These are phyloP conservation scores for Neonectria punicea DNA, from an alignment of 2,329 filamentous ascomycete species.

Conservation along the genomic window DNA sequence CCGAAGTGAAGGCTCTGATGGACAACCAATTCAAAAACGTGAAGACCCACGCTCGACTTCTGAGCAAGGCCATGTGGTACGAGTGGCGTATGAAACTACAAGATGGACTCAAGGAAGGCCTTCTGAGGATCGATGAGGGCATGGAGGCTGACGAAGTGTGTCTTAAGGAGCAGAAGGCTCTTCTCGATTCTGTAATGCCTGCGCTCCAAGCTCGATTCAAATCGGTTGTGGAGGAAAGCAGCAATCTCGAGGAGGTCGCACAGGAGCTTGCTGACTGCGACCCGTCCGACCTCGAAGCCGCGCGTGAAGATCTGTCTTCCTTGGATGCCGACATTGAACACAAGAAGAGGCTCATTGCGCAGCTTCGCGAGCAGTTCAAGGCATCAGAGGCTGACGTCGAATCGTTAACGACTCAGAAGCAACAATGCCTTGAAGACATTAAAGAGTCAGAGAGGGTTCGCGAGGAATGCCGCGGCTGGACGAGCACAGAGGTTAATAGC, in stretches of 20 bases:
- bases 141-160: conserved; percentile 79
- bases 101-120: conserved; percentile 80
- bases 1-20: conserved; percentile 86
- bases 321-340: conserved; percentile 75
- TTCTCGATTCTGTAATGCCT: conserved; percentile 76
- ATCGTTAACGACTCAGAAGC: conserved; percentile 72
- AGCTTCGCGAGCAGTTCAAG: conserved; percentile 73
- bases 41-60: conserved; percentile 88
- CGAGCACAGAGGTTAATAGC: conserved; percentile 78
- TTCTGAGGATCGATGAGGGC: conserved; percentile 78
- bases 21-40: conserved; percentile 98
- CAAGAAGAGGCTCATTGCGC: conserved; percentile 74
- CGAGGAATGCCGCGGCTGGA: conserved; percentile 92
- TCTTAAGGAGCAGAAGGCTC: conserved; percentile 73
- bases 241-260: conserved; percentile 76
- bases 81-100: conserved; percentile 94
- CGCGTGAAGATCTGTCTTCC: conserved; percentile 73
- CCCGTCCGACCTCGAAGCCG: conserved; percentile 77
- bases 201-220: conserved; percentile 69
- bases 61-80: conserved; percentile 98
- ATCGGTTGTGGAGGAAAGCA: conserved; percentile 70
- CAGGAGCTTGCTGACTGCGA: conserved; percentile 83
- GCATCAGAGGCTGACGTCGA: conserved; percentile 74
- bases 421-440: conserved; percentile 78
- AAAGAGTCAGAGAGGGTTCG: conserved; percentile 83